Conservation (phyloP, 225 moss, liverwort and hornwort species). For the Rhytidiadelphus loreus region DNA sequence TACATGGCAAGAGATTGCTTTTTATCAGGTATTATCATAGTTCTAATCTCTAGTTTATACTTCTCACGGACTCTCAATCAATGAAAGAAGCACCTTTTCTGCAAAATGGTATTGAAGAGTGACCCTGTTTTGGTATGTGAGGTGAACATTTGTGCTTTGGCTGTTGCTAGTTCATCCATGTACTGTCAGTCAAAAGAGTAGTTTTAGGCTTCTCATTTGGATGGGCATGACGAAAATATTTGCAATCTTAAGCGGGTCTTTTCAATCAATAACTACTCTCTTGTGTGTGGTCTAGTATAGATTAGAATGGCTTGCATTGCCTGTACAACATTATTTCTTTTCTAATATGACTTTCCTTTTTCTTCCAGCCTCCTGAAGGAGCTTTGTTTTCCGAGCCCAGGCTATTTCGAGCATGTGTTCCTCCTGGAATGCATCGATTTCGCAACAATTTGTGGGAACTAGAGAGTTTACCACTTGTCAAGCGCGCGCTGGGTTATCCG, state of each 20-base stretch:
- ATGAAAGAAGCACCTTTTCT: neutral
- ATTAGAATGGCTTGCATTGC: neutral
- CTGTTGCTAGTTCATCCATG: neutral
- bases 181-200: neutral
- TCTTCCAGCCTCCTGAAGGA: slow-evolving; percentile 63
- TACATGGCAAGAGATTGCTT: slow-evolving; percentile 85
- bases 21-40: slow-evolving; percentile 42
- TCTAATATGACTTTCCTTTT: neutral
- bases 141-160: neutral
- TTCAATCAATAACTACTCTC: neutral
- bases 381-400: slow-evolving; percentile 59
- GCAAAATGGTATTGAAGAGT: neutral
- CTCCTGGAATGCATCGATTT: slow-evolving; percentile 93
- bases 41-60: neutral
- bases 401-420: slow-evolving; percentile 93
- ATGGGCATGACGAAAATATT: neutral
- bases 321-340: neutral
- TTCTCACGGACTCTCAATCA: neutral
- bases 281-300: neutral
- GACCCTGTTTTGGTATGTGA: neutral
- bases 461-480: slow-evolving; percentile 51
- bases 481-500: slow-evolving; percentile 54
- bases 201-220: neutral
- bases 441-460: slow-evolving; percentile 75
- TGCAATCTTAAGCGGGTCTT: neutral